phyloP scores from a whole-genome alignment of 1,139 yeast species.

The Pichia inconspicua region DNA sequence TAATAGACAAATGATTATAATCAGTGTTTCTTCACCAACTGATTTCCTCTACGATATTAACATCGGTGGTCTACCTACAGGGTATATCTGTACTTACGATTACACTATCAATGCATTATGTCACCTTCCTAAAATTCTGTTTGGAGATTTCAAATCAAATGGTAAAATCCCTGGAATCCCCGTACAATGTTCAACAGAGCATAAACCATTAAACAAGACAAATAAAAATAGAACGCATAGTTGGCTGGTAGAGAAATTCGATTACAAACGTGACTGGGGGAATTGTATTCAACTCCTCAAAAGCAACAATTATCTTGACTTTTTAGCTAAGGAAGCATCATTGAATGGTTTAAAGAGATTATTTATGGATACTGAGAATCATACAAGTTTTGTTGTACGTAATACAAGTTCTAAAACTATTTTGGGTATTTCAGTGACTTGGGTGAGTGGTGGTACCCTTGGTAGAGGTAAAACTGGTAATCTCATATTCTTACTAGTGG shows the following conservation, averaged over 20 bases:
- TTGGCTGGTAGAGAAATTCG: conserved; percentile 58
- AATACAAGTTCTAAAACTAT: conserved; percentile 53
- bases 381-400: conserved; percentile 53
- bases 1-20: conserved; percentile 49
- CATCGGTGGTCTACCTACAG: conserved; percentile 43
- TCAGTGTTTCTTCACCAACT: conserved; percentile 55
- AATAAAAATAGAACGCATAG: conserved; percentile 15
- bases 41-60: conserved; percentile 43
- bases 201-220: background rate
- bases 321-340: background rate
- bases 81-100: conserved; percentile 57
- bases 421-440: conserved; percentile 51
- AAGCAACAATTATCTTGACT: conserved; percentile 15
- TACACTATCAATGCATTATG: conserved; percentile 49
- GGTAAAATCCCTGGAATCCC: conserved; percentile 50
- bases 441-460: conserved; percentile 35
- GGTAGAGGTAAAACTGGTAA: conserved; percentile 32
- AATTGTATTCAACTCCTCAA: conserved; percentile 39
- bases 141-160: conserved; percentile 47
- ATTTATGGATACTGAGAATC: conserved; percentile 17
- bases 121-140: conserved; percentile 44
- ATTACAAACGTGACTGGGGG: conserved; percentile 44
- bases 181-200: background rate
- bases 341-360: conserved; percentile 10
- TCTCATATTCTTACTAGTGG: conserved; percentile 45